Evolutionary conservation across 192 early-diverging fungal species (phyloP).

Genomic region (Entomortierella chlamydospora): DNA sequence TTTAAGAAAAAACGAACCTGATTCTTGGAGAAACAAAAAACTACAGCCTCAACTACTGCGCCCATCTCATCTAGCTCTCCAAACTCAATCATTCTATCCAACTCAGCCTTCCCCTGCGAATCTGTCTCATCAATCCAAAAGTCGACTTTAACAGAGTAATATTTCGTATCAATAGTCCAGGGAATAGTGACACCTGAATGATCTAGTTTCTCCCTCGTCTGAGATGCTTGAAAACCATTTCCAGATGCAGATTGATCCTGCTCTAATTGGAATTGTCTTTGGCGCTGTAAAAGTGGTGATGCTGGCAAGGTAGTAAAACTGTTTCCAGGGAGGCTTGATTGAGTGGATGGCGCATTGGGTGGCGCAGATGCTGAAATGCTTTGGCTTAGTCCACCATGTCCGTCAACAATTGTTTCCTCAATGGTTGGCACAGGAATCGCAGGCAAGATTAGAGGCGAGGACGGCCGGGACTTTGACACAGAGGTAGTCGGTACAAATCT

Average conservation of each 20-base stretch:
- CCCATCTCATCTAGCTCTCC: slow-evolving; percentile 58
- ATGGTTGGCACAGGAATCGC: slow-evolving; percentile 47
- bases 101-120: slow-evolving; percentile 25
- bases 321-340: not conserved
- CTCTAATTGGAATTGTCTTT: not conserved
- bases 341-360: slow-evolving; percentile 24
- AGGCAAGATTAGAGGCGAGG: slow-evolving; percentile 47
- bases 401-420: slow-evolving; percentile 28
- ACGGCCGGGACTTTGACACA: slow-evolving; percentile 38
- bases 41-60: slow-evolving; percentile 67
- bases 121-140: slow-evolving; percentile 74
- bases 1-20: slow-evolving; percentile 60
- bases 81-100: slow-evolving; percentile 47
- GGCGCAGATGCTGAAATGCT: slow-evolving; percentile 15
- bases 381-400: slow-evolving; percentile 2
- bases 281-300: not conserved
- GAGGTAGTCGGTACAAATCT: slow-evolving; percentile 51
- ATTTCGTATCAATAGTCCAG: slow-evolving; percentile 71
- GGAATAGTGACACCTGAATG: slow-evolving; percentile 61
- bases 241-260: not conserved
- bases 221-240: not conserved
- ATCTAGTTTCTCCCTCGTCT: slow-evolving; percentile 15
- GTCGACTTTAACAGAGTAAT: slow-evolving; percentile 72
- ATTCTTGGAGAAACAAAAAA: slow-evolving; percentile 71
- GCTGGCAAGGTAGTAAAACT: not conserved